Evolutionary conservation across 257 asterid species (phyloP).

Genomic region (Solanum chmielewskii): DNA sequence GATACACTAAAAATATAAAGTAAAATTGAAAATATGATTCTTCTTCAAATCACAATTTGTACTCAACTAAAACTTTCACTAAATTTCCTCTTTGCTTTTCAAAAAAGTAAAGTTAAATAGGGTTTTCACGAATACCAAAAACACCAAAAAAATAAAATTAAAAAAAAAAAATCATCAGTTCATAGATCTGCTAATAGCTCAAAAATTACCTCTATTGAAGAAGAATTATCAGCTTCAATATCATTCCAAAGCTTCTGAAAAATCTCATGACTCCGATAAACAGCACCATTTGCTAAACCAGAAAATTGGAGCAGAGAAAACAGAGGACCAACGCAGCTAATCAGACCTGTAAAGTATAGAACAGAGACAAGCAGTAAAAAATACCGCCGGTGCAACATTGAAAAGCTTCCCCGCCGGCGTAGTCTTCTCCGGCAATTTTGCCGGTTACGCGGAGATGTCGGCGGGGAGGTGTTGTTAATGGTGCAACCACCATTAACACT

Average conservation of each 20-base stretch:
- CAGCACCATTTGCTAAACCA: conserved; percentile 23
- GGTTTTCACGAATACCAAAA: background rate
- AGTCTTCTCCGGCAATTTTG: conserved; percentile 2
- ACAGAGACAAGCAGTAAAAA: background rate
- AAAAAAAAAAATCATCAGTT: background rate
- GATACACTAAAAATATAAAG: background rate
- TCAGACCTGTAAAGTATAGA: conserved; percentile 55
- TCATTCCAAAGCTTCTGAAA: conserved; percentile 55
- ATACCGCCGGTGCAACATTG: background rate
- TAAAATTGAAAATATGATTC: background rate
- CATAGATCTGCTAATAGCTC: background rate
- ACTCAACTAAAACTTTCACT: background rate
- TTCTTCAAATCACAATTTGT: background rate
- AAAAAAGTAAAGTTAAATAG: background rate
- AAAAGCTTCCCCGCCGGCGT: conserved; percentile 5
- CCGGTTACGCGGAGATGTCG: background rate
- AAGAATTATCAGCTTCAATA: conserved; percentile 53
- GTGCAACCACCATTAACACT: background rate
- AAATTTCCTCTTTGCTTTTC: background rate
- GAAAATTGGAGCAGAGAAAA: conserved; percentile 41
- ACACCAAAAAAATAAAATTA: background rate
- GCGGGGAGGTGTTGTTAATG: background rate
- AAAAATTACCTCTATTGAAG: conserved; percentile 41
- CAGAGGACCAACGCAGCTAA: conserved; percentile 58
- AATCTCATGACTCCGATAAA: conserved; percentile 57